Conservation (phyloP, 2,329 filamentous ascomycete genomes). For the Paecilomyces fulvus region DNA sequence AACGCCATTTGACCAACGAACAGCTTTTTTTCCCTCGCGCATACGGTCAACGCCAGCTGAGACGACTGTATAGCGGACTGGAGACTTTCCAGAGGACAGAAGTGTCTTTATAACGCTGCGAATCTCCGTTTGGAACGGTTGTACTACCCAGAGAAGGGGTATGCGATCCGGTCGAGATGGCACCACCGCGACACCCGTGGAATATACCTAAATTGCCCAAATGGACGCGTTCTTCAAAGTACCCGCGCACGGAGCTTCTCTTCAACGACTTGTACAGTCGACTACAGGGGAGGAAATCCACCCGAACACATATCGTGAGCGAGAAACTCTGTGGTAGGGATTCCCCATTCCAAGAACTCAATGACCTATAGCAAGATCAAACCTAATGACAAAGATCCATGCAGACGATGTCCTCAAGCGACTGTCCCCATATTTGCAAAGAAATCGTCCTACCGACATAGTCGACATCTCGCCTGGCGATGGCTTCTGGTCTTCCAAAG, state of each 20-base stretch:
- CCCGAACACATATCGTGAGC: constrained; percentile 17
- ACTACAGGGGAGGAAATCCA: background rate
- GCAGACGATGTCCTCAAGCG: constrained; percentile 61
- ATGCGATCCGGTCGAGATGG: background rate
- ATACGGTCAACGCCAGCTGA: background rate
- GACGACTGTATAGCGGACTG: background rate
- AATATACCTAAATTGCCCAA: background rate
- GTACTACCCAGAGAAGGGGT: background rate
- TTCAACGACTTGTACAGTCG: background rate
- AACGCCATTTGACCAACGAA: background rate
- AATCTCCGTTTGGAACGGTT: background rate
- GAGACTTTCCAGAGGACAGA: background rate
- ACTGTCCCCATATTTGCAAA: constrained; percentile 58
- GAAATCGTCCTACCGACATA: constrained; percentile 71
- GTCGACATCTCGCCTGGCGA: constrained; percentile 77
- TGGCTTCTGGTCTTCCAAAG: constrained; percentile 68
- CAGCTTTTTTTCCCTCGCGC: background rate
- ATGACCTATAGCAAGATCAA: background rate
- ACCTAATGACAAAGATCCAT: background rate
- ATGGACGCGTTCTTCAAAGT: background rate
- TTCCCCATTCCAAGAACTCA: background rate
- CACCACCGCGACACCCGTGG: background rate
- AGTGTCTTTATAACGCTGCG: background rate
- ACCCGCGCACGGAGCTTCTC: background rate
- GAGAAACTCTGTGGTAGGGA: constrained; percentile 27